Base-by-base conservation (phyloP, 1,139 yeast genomes). In the Magnusiomyces clavatus region DNA sequence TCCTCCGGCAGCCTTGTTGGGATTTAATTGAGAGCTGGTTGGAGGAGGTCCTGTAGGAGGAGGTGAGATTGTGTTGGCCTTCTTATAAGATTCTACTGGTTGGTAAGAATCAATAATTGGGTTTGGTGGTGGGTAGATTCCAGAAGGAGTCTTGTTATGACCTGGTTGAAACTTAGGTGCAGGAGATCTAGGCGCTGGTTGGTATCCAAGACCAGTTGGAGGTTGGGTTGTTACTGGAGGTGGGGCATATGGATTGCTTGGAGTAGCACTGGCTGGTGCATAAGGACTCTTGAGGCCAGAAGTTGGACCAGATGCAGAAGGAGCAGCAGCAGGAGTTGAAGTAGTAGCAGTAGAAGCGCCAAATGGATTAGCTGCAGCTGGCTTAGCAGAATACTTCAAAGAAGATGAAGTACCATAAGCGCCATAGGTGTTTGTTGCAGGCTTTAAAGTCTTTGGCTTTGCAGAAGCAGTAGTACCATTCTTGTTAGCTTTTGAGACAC, bases 1-100 rank as follows among this genome's bases (percentile, higher is more conserved):
- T 2, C 97, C 97, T 48, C 86, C 92, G 46, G 82, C 82, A 46
- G 84, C 84, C 62, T 76, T 78, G 60, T 75, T 78, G 47, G 74
- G 70, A 34, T 56, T 56, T 17, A 57, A 50, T 13, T 51, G 47
- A 16, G 52, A 49, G 31, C 53, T 43, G 37, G 54, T 56, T 47
- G 60, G 52, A 11, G 55, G 48, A 36, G 59, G 49, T 14, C 56
- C 53, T n/a, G 53, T 13, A 19, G 51, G 43, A n/a, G 45, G 12
- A 31, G 31, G 10, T 50, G 54, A 40, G n/a, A 16, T 12, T 3
- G 43, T 11, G 16, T 39, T 31, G 13, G 13, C 34, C n/a, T 11
- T 20, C 11, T 14, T 14, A 6, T 29, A 31, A 2, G 37, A 3
- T 34, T 43, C 38, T n/a, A 17, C 35, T 37, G 51, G 51, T 34